Base-by-base conservation (phyloP, 2,329 filamentous ascomycete species). In the Colletotrichum eremochloae region DNA sequence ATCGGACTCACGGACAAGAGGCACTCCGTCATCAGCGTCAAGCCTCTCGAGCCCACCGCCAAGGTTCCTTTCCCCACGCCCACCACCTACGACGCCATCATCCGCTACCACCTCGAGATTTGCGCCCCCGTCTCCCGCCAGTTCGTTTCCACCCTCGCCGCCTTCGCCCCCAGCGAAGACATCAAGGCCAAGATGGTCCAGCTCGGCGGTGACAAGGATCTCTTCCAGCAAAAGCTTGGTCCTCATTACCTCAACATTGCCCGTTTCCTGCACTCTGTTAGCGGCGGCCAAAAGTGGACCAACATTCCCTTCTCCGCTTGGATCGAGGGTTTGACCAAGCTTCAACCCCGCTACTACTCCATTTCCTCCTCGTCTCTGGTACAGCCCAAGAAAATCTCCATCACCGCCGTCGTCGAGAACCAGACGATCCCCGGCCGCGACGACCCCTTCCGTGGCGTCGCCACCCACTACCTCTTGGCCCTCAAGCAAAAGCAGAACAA, bases 321-420 rank as follows among this genome's bases (percentile, higher is more conserved):
- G 77, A 95, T 99, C 76, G 96, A 99, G 86, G 93, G 94, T 75
- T 84, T 99, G 74, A 94, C 92, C 84, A 98, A 98, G 87, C 91
- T 99, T 69, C 96, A 99, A 83, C 96, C 96, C 50, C 94, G 96
- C 62, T 99, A 98, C 88, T 99, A 99, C 86, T 99, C 97, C 62
- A 99, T 99, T 82, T 99, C 96, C 2, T 99, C 97, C 1, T 98
- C 96, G 0, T 98, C 96, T 8, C 82, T 95, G 11, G 95, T 97
- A 20, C 95, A 99, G 81, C 95, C 96, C 81, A 92, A 97, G 84
- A 96, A 95, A 85, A 95, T 99, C 76, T 94, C 96, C 73, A 93
- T 99, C 78, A 99, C 96, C 20, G 96, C 96, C 69, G 93, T 98
- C 52, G 96, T 99, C 71, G 96, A 98, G 82, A 94, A 92, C 15